Evolutionary conservation across 768 basidiomycete genomes (phyloP), one percentile per base, ranked within the genome.

Genomic region (Auricularia cornea): DNA sequence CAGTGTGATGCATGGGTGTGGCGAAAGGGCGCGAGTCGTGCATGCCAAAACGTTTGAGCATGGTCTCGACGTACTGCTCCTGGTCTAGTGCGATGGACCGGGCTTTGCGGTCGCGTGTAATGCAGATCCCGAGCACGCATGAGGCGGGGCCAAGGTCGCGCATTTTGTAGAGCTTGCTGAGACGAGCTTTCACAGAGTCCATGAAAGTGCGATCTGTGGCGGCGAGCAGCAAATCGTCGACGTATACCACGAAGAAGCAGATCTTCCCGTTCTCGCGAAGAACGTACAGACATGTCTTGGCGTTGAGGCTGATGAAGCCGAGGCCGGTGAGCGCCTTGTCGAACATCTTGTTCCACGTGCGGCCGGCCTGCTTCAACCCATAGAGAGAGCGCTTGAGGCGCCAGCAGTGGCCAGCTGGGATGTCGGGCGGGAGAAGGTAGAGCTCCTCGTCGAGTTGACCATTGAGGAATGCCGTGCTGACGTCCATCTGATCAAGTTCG

Each of bases 341-440:
- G 26, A 23, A 60, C 31, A 4, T 44, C 29, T 38, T 33, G 40
- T 68, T 62, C 64, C 67, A 69, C 3, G 56, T 41, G 10, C 60
- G 38, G 30, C 60, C 63, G 5, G 56, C 51, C 60, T 69, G 66
- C 52, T 67, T 65, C 16, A 66, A 18, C 2, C 68, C 66, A 48
- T 69, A 69, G 8, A 69, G 40, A 3, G 54, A n/a, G 18, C n/a
- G 60, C 35, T 35, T 30, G 8, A 29, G 33, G 32, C 18, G n/a
- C 48, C 14, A 66, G 63, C 14, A 66, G 62, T 14, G 63, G 40
- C 61, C 63, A 60, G 29, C 62, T 59, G 2, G 51, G 8, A 6
- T 44, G 33, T 61, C 60, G 4, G 63, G 60, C 40, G 62, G 60
- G 18, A 29, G 32, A 40, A 64, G 62, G 38, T 64, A 64, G 16